Percentiles rank a stretch among this genome's conserved stretches.
Evolutionary conservation across 805 yeast species (phyloP).

Genomic region (Monosporozyma aquatica): DNA sequence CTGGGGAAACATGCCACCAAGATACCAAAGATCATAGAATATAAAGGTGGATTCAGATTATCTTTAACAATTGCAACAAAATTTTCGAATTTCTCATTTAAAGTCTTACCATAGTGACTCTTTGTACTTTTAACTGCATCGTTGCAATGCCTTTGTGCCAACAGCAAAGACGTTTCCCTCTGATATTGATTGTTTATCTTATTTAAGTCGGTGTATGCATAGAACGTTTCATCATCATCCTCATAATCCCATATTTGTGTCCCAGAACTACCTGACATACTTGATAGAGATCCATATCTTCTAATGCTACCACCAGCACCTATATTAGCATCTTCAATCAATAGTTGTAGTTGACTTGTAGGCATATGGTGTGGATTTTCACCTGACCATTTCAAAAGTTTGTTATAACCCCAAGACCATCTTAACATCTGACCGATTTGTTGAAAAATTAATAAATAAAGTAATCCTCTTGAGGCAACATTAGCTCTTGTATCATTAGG

Average conservation of each 20-base stretch:
- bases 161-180: no score
- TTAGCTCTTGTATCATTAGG: constrained; percentile 57
- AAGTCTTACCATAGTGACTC: no score
- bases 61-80: constrained; percentile 25
- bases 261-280: not conserved
- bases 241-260: not conserved
- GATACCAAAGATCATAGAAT: constrained; percentile 63
- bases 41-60: constrained; percentile 75
- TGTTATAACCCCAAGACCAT: constrained; percentile 85
- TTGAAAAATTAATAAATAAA: constrained; percentile 66
- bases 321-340: constrained; percentile 9
- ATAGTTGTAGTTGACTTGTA: constrained; percentile 20
- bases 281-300: not conserved
- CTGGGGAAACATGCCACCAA: constrained; percentile 59
- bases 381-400: constrained; percentile 43
- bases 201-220: no score
- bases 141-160: no score
- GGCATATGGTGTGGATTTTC: constrained; percentile 26
- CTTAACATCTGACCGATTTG: constrained; percentile 75
- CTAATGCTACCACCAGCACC: not conserved
- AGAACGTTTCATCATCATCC: not conserved
- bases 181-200: not conserved
- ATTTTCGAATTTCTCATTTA: constrained; percentile 4
- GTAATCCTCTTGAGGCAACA: constrained; percentile 69
- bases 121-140: no score